phyloP scores from a whole-genome alignment of 495 filamentous ascomycete species.

The Amniculicola lignicola region DNA sequence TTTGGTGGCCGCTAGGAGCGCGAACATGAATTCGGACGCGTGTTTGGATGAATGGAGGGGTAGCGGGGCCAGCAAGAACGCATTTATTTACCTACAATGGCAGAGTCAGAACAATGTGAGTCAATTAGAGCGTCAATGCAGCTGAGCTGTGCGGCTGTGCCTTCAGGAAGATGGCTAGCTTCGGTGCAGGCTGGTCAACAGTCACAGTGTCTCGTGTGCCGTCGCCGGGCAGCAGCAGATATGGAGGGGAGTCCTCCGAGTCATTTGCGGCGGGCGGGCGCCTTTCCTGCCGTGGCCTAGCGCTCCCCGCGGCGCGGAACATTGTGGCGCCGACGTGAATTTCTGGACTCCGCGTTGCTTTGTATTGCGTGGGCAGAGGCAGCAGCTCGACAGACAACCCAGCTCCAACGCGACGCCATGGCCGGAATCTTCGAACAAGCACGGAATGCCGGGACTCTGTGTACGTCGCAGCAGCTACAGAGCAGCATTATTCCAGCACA shows the following conservation, averaged over 20 bases:
- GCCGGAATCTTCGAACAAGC: conserved; percentile 85
- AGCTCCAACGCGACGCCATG: conserved; percentile 52
- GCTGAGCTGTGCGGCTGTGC: too few species aligned
- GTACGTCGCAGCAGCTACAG: conserved; percentile 42
- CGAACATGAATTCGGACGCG: too few species aligned
- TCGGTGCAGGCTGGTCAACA: not conserved
- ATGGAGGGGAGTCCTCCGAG: conserved; percentile 1
- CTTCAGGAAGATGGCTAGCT: too few species aligned
- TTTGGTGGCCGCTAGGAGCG: too few species aligned
- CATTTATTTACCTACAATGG: conserved; percentile 16
- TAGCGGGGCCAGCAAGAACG: conserved; percentile 9
- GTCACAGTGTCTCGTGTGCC: conserved; percentile 15
- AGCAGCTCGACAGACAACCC: conserved; percentile 20
- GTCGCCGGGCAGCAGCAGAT: not conserved
- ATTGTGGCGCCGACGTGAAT: conserved; percentile 7
- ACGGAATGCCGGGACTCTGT: conserved; percentile 81
- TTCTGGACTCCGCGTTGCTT: too few species aligned
- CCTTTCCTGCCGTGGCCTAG: conserved; percentile 7
- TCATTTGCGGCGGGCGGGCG: conserved; percentile 4
- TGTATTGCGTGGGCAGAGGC: conserved; percentile 20
- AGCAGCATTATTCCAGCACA: not conserved
- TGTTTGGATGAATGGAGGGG: conserved; percentile 19
- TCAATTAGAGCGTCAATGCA: too few species aligned
- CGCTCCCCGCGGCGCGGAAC: conserved; percentile 16
- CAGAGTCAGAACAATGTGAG: not conserved